Conservation (phyloP, 1,139 yeast genomes). For the Taphrina pruni region DNA sequence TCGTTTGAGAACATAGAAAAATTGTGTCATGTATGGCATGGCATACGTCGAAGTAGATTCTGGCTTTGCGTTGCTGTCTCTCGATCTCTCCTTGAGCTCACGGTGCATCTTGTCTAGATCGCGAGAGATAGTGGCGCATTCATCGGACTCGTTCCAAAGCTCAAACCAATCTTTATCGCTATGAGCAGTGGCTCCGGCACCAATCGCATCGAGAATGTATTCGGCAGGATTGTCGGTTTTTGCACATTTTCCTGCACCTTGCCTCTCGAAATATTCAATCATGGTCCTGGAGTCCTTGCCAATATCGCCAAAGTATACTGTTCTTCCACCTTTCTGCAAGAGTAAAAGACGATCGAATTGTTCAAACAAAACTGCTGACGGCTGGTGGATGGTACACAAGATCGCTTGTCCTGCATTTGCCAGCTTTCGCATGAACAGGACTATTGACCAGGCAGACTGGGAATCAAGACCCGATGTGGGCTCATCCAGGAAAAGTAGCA, state of each 20-base stretch:
- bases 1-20: constrained; percentile 46
- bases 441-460: constrained; percentile 87
- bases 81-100: constrained; percentile 11
- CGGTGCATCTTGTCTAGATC: constrained; percentile 45
- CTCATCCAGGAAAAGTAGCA: constrained; percentile 81
- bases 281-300: constrained; percentile 67
- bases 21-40: constrained; percentile 44
- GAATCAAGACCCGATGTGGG: constrained; percentile 94
- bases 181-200: constrained; percentile 77
- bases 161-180: constrained; percentile 69
- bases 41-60: constrained; percentile 43
- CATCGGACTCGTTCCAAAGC: constrained; percentile 67
- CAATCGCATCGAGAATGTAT: constrained; percentile 79
- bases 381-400: constrained; percentile 82
- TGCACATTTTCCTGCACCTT: constrained; percentile 73
- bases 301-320: constrained; percentile 81
- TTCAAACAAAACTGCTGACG: constrained; percentile 74
- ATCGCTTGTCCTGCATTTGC: constrained; percentile 82
- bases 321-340: constrained; percentile 74
- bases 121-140: constrained; percentile 55
- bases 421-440: constrained; percentile 72
- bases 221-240: constrained; percentile 77
- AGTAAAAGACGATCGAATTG: constrained; percentile 77
- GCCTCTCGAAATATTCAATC: constrained; percentile 68
- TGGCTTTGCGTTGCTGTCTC: neutral